Conservation (phyloP, 257 asterid species). For the Solanum pennellii region DNA sequence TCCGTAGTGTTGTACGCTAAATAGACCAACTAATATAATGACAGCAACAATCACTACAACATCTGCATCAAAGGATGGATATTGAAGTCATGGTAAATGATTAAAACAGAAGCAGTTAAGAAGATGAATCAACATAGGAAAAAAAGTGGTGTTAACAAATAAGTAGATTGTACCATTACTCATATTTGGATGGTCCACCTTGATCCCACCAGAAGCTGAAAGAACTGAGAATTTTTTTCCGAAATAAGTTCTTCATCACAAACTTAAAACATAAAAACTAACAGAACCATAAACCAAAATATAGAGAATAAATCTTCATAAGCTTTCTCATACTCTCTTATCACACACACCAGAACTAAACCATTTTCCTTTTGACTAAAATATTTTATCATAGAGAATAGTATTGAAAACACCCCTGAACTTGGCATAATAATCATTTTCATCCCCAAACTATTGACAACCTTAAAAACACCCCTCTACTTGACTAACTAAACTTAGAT, state of each 20-base stretch:
- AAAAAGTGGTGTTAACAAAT: neutral
- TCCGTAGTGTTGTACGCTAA: slow-evolving; percentile 94
- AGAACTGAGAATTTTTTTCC: slow-evolving; percentile 44
- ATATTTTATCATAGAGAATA: neutral
- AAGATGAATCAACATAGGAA: neutral
- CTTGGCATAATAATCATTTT: neutral
- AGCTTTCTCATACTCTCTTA: neutral
- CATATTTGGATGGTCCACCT: slow-evolving; percentile 78
- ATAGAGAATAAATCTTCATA: neutral
- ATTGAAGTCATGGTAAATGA: neutral
- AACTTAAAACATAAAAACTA: neutral
- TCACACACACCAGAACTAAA: neutral
- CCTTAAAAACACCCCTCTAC: neutral
- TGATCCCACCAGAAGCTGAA: slow-evolving; percentile 92
- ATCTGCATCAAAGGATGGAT: slow-evolving; percentile 34
- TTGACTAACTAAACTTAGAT: neutral
- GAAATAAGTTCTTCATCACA: slow-evolving; percentile 5
- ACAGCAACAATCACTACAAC: slow-evolving; percentile 83
- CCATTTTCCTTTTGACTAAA: neutral
- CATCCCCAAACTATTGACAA: neutral
- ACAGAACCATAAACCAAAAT: neutral
- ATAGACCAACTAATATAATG: slow-evolving; percentile 71
- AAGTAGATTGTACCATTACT: slow-evolving; percentile 48
- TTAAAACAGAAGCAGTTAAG: neutral
- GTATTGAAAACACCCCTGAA: neutral